Conservation (phyloP, 371 early-diverging fungal genomes). For the Amoeboaphelidium protococcarum region DNA sequence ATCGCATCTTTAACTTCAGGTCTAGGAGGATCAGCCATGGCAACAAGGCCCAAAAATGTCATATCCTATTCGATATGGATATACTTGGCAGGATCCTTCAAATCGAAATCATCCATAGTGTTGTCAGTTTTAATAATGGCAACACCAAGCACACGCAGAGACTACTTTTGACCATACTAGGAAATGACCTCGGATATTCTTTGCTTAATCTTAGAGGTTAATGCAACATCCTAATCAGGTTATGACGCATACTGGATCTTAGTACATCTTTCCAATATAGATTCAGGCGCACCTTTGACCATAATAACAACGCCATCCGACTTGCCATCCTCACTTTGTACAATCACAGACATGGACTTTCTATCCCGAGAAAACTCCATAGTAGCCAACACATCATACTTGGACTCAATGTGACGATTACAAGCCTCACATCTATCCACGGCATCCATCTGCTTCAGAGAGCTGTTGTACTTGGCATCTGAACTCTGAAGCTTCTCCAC, state of each 20-base stretch:
- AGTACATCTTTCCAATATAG: slow-evolving; percentile 61
- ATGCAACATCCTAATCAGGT: slow-evolving; percentile 21
- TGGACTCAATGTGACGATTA: slow-evolving; percentile 24
- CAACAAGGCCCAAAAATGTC: slow-evolving; percentile 75
- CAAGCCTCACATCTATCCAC: slow-evolving; percentile 11
- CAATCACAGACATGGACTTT: slow-evolving; percentile 82
- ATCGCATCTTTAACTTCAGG: slow-evolving; percentile 69
- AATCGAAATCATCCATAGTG: slow-evolving; percentile 13
- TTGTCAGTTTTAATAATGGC: slow-evolving; percentile 37
- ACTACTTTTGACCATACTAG: slow-evolving; percentile 42
- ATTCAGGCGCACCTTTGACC: slow-evolving; percentile 89
- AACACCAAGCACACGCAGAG: slow-evolving; percentile 63
- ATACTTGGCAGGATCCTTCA: slow-evolving; percentile 29
- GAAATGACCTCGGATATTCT: slow-evolving; percentile 31
- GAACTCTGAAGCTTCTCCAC: slow-evolving; percentile 74
- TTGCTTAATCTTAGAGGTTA: slow-evolving; percentile 36
- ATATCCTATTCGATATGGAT: slow-evolving; percentile 36
- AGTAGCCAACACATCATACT: slow-evolving; percentile 28
- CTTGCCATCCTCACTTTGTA: slow-evolving; percentile 8
- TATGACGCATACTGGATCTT: slow-evolving; percentile 21
- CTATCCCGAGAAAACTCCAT: slow-evolving; percentile 86
- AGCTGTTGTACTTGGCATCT: slow-evolving; percentile 27
- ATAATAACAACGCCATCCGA: slow-evolving; percentile 14
- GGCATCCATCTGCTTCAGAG: slow-evolving; percentile 17
- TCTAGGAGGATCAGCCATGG: slow-evolving; percentile 90